phyloP scores from a whole-genome alignment of 805 yeast species.

The Clavispora carvajalis region DNA sequence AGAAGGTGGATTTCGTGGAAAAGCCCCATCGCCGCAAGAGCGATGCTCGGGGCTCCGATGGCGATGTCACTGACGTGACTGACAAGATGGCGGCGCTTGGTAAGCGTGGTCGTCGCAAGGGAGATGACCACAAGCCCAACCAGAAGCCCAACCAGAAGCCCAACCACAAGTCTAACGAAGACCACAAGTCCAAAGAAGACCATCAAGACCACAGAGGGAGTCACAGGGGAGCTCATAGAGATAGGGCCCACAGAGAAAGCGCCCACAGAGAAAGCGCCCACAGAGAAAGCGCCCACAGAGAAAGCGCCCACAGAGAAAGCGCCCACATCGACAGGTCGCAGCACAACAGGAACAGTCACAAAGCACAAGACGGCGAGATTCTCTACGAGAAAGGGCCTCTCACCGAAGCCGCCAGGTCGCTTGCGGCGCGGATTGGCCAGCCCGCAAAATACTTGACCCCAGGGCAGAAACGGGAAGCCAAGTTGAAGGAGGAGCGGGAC shows the following conservation, averaged over 20 bases:
- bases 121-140: background rate
- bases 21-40: background rate
- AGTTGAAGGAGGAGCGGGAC: constrained; percentile 4
- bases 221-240: no score
- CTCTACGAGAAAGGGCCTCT: constrained; percentile 18
- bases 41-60: background rate
- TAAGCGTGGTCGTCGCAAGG: background rate
- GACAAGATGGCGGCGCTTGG: background rate
- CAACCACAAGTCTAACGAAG: constrained; percentile 1
- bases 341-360: constrained; percentile 2
- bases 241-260: constrained; percentile 4
- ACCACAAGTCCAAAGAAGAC: background rate
- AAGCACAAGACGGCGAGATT: constrained; percentile 4
- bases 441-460: constrained; percentile 9
- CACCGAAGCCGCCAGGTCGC: constrained; percentile 27
- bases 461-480: constrained; percentile 8
- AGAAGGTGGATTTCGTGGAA: background rate
- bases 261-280: background rate
- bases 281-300: constrained; percentile 5
- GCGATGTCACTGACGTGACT: background rate
- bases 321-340: no score
- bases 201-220: background rate
- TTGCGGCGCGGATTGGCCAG: constrained; percentile 27
- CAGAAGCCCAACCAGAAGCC: background rate
- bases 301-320: constrained; percentile 2